Evolutionary conservation across 139 green algal species (phyloP), one percentile per base, ranked within the genome.

Genomic region (Eudorina sp.): DNA sequence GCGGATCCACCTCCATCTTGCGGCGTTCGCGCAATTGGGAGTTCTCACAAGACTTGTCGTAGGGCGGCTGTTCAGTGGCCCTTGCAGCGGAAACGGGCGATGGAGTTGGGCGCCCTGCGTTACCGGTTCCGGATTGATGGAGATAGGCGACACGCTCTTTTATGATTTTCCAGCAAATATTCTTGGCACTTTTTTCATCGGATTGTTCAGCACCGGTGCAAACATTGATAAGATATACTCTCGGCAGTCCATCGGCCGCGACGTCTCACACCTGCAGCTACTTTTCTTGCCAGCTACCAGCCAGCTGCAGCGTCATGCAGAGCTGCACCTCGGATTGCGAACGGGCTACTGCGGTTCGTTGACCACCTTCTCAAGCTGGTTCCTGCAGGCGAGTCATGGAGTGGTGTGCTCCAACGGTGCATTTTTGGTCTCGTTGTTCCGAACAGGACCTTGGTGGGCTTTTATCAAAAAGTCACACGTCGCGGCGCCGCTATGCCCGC

Each of bases 361-460:
- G 9, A 98, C 96, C 4, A 98, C 96, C 0, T 98, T 98, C 88
- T 93, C 95, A 4, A 94, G 91, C 80, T 98, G 96, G 96, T 83
- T 94, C 21, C 23, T 94, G n/a, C 90, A 95, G 69, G 53, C 69
- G 58, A 14, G 18, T 69, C n/a, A 21, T 69, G 23, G 6, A 31
- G 23, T 69, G 6, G n/a, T n/a, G n/a, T n/a, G n/a, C n/a, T n/a
- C n/a, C n/a, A n/a, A n/a, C n/a, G n/a, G n/a, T n/a, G n/a, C n/a
- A n/a, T n/a, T n/a, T n/a, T n/a, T n/a, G n/a, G n/a, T n/a, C n/a
- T n/a, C n/a, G n/a, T n/a, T n/a, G n/a, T n/a, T n/a, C n/a, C n/a
- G n/a, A n/a, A n/a, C n/a, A n/a, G n/a, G n/a, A n/a, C n/a, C n/a
- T n/a, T n/a, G n/a, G n/a, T n/a, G n/a, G n/a, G n/a, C n/a, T n/a